A percentile compares a stretch with the other conserved stretches of the same genome.
Evolutionary conservation across 768 basidiomycete species (phyloP).

Genomic region (Ramaria sp.): DNA sequence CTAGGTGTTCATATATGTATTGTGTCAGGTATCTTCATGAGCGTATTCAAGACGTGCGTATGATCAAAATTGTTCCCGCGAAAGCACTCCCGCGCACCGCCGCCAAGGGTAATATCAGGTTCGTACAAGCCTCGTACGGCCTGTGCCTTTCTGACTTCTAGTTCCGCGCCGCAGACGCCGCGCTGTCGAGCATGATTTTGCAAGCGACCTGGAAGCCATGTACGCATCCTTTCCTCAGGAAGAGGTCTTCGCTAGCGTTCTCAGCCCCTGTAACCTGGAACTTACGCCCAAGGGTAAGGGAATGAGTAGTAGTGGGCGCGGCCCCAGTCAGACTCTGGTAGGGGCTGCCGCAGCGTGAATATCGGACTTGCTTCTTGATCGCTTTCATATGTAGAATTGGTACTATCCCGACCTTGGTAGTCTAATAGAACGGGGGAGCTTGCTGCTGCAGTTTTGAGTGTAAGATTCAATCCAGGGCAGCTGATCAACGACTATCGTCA

Average conservation of each 20-base stretch:
- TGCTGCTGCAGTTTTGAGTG: too few species aligned
- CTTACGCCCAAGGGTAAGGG: background rate
- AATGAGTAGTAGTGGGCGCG: background rate
- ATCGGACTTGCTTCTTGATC: background rate
- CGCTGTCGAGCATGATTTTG: conserved; percentile 4
- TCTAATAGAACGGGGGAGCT: too few species aligned
- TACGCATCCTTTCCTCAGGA: conserved; percentile 1
- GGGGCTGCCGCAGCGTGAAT: background rate
- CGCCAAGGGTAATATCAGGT: conserved; percentile 11
- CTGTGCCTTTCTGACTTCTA: background rate
- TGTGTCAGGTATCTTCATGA: conserved; percentile 15
- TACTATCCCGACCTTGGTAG: background rate
- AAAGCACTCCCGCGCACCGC: conserved; percentile 11
- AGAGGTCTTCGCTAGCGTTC: background rate
- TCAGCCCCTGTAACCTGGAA: background rate
- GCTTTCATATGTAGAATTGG: background rate
- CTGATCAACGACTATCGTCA: too few species aligned
- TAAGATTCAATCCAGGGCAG: too few species aligned
- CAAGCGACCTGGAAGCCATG: conserved; percentile 2
- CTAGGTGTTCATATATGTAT: too few species aligned
- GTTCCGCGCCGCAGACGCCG: background rate
- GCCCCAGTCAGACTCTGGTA: background rate
- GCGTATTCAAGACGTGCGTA: conserved; percentile 14
- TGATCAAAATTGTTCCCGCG: conserved; percentile 15
- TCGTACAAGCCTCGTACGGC: background rate